Base-by-base conservation (phyloP, 352 stramenopile genomes). In the Phytophthora citrophthora region DNA sequence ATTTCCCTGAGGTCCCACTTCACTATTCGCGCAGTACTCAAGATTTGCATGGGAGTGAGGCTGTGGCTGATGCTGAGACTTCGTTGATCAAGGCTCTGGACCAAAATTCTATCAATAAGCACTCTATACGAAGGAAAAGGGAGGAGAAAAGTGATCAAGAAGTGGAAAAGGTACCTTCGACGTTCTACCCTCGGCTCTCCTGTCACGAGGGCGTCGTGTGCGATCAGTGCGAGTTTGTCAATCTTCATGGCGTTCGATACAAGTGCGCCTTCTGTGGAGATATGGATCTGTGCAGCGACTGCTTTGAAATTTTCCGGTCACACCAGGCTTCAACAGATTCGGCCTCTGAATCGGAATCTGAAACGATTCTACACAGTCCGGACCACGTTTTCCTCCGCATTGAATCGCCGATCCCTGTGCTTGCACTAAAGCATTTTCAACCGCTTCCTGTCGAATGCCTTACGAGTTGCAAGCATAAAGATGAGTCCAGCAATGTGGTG, bases 201-300 rank as follows among this genome's bases (percentile, higher is more conserved):
- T 79, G 71, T 20, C 83, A 94, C 66, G 77, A 81, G 43, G 83
- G 83, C 18, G 81, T 94, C 7, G 79, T 86, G 16, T 94, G 86
- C 47, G 84, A 94, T 43, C 77, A 81, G 24, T 94, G 86, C 55
- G 70, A 83, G 48, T 70, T 72, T 16, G 74, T 72, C 16, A 85
- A 92, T 36, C 81, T 94, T 34, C 46, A 72, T 13, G 68, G 70
- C 4, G 29, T 83, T 13, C 76, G 86, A 7, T 94, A 90, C 68
- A 94, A 94, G 62, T 94, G 86, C 45, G 77, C 71, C 1, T 79
- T 83, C 27, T 94, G 86, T 49, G 72, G 68, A 18, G 83, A 94
- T 51, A 83, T 87, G 56, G 86, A 94, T 54, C 67, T 94, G 7
- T 94, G 86, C 47, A 82, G 62, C 6, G 39, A 61, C 4, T 94